Conservation (phyloP, 2,329 filamentous ascomycete species). For the Conoideocrella luteorostrata region DNA sequence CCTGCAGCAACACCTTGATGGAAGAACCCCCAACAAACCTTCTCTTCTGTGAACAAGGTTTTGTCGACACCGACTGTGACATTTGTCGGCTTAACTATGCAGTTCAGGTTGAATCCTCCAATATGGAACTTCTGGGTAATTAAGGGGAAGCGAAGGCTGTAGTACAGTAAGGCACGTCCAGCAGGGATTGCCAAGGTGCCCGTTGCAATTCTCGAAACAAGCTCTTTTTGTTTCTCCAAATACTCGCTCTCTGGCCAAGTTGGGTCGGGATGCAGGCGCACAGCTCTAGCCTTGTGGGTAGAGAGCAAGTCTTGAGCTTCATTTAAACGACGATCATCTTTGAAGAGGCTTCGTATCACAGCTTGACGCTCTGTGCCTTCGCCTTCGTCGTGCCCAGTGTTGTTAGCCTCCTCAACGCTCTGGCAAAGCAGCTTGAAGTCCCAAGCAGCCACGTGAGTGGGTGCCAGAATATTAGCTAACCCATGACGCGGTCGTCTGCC, state of each 20-base stretch:
- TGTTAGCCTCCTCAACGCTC: conserved; percentile 52
- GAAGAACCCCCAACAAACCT: conserved; percentile 97
- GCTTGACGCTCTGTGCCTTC: conserved; percentile 78
- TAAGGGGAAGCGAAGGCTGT: conserved; percentile 77
- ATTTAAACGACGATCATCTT: conserved; percentile 80
- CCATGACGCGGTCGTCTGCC: conserved; percentile 21
- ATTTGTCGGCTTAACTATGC: conserved; percentile 84
- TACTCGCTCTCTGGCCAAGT: conserved; percentile 81
- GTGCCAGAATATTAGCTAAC: conserved; percentile 37
- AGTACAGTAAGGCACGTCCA: conserved; percentile 82
- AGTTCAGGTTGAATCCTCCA: conserved; percentile 84
- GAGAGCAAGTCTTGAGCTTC: conserved; percentile 84
- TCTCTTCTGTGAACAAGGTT: conserved; percentile 82
- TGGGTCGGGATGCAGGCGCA: conserved; percentile 69
- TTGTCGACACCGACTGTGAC: conserved; percentile 93
- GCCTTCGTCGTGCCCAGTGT: conserved; percentile 64
- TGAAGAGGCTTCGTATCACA: conserved; percentile 81
- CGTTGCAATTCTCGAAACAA: conserved; percentile 79
- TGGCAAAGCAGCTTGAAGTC: conserved; percentile 77
- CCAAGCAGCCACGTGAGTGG: conserved; percentile 60
- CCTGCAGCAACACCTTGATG: conserved; percentile 93
- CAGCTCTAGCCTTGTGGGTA: conserved; percentile 69
- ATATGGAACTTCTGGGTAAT: conserved; percentile 89
- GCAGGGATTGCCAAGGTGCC: conserved; percentile 84
- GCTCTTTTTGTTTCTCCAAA: conserved; percentile 84